Evolutionary conservation across 1,284 basidiomycete genomes (phyloP), one percentile per base, ranked within the genome.

Genomic region (Chiua sp.): DNA sequence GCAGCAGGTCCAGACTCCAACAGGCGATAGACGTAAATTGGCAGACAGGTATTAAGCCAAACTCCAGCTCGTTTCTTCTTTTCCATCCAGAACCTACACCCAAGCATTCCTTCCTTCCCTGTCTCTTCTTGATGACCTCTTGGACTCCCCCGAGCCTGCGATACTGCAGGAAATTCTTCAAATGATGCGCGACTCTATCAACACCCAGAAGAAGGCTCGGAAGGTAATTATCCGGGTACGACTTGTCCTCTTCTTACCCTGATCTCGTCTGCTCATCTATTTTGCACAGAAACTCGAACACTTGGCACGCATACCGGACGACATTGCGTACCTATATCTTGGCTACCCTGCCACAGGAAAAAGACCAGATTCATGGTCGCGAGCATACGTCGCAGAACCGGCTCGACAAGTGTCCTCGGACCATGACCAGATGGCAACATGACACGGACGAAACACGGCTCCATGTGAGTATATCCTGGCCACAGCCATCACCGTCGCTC

Each of bases 311-410:
- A 88, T 91, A 61, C 93, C 95, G 56, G 94, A 97, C 77, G 99
- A 98, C 77, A 92, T 97, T 64, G 96, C 92, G 65, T 99, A 99
- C 85, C 88, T 99, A 97, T 76, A 95, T 98, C 78, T 87, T 98
- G 63, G 90, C 92, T 53, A 83, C 85, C 51, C 78, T 94, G 81
- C 83, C 88, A 2, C 82, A 87, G 63, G 95, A 98, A 77, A 91
- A 96, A 67, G 92, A 94, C 69, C 90, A 92, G 49, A 94, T 97
- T 72, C 87, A 26, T 26, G 26, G 26, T 26, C 26, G 26, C 5
- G 26, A 26, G 26, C 26, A 26, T 26, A 26, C 26, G 26, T 26
- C 26, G 26, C 26, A 26, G 26, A 26, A 26, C 26, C 26, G 26
- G 26, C 26, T 26, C 26, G 26, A 26, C 26, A 26, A 26, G 26